Evolutionary conservation across 768 basidiomycete genomes (phyloP).

Genomic region (Boletus pseudo-olivaceus): DNA sequence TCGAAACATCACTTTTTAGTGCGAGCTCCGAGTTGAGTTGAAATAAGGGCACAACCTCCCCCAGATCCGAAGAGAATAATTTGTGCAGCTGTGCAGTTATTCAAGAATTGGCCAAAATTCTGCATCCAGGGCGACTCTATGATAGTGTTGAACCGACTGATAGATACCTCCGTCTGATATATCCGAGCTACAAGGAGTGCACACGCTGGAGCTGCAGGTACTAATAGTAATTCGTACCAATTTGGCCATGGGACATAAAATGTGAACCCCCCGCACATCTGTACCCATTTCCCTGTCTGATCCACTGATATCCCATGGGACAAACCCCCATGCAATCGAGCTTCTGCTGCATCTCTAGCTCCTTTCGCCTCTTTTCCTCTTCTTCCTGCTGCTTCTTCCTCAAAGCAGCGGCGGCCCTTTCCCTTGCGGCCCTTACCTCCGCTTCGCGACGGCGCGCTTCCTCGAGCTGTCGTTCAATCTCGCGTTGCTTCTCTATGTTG

Average conservation of each 20-base stretch:
- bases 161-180: too few species aligned
- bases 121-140: too few species aligned
- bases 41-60: too few species aligned
- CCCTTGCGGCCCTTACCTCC: constrained; percentile 23
- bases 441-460: constrained; percentile 29
- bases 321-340: constrained; percentile 51
- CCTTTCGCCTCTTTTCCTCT: constrained; percentile 25
- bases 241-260: too few species aligned
- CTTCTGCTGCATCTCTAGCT: constrained; percentile 38
- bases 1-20: too few species aligned
- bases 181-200: neutral
- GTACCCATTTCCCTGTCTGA: constrained; percentile 39
- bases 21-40: too few species aligned
- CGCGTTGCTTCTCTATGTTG: constrained; percentile 17
- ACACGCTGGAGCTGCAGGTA: too few species aligned
- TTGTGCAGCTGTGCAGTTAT: too few species aligned
- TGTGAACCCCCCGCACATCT: constrained; percentile 45
- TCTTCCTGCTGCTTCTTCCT: constrained; percentile 39
- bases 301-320: constrained; percentile 43
- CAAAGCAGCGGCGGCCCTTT: constrained; percentile 25
- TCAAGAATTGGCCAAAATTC: too few species aligned
- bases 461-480: constrained; percentile 28
- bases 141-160: too few species aligned
- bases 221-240: too few species aligned
- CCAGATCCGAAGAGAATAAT: too few species aligned